Percentiles rank a stretch among this genome's conserved stretches.
phyloP scores from a whole-genome alignment of 164 flowering plant genomes.

The Aristolochia contorta region DNA sequence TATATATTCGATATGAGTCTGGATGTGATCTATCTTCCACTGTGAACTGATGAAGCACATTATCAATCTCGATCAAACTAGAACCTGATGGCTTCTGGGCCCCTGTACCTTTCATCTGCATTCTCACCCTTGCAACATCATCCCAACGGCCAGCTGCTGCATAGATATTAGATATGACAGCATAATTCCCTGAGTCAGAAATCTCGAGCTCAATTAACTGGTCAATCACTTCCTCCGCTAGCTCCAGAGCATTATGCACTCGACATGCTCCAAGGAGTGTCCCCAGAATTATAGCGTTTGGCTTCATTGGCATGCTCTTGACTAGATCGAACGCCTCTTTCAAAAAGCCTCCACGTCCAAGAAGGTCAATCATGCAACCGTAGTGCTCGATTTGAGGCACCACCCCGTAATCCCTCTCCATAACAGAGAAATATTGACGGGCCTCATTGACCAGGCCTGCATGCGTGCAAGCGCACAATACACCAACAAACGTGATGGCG shows the following conservation, averaged over 20 bases:
- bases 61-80: slow-evolving; percentile 52
- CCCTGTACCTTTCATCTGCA: slow-evolving; percentile 38
- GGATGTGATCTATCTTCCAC: slow-evolving; percentile 30
- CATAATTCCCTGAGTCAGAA: slow-evolving; percentile 41
- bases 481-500: slow-evolving; percentile 18
- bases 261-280: slow-evolving; percentile 30
- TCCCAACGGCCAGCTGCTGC: slow-evolving; percentile 67
- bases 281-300: slow-evolving; percentile 56
- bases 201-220: slow-evolving; percentile 35
- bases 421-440: slow-evolving; percentile 12
- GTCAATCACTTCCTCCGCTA: slow-evolving; percentile 46
- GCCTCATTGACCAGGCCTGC: slow-evolving; percentile 18
- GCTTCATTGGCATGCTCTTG: slow-evolving; percentile 21
- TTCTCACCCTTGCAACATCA: slow-evolving; percentile 39
- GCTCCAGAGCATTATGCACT: slow-evolving; percentile 33
- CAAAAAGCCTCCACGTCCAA: slow-evolving; percentile 18
- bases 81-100: slow-evolving; percentile 44
- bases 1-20: slow-evolving; percentile 33
- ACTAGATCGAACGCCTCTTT: slow-evolving; percentile 19
- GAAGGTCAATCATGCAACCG: slow-evolving; percentile 26
- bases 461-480: slow-evolving; percentile 19
- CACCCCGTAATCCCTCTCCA: slow-evolving; percentile 27
- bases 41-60: slow-evolving; percentile 39
- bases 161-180: slow-evolving; percentile 58
- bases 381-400: slow-evolving; percentile 22